Conservation (phyloP, 2,329 filamentous ascomycete species). For the Tolypocladium tundrense region DNA sequence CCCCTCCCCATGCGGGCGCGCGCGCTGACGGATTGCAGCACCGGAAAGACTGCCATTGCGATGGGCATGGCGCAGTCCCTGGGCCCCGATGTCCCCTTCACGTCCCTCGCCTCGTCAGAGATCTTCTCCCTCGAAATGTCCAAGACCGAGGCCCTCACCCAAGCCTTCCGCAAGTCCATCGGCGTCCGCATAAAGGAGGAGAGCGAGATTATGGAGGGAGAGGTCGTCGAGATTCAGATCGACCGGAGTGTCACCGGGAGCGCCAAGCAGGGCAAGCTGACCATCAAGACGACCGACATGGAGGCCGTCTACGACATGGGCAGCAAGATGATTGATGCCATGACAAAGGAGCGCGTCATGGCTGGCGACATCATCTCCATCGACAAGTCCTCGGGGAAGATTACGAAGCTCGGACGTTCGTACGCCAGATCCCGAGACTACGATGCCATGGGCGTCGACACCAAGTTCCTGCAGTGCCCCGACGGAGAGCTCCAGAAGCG, state of each 20-base stretch:
- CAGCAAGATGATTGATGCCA: conserved; percentile 98
- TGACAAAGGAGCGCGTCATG: conserved; percentile 99
- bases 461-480: conserved; percentile 94
- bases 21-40: conserved; percentile 41
- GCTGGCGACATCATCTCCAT: conserved; percentile 97
- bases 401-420: conserved; percentile 90
- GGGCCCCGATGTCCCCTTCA: conserved; percentile 90
- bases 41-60: conserved; percentile 95
- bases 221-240: conserved; percentile 98
- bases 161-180: conserved; percentile 98
- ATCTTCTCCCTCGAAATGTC: conserved; percentile 99
- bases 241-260: conserved; percentile 92
- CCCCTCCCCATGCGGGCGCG: not conserved
- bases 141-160: conserved; percentile 94
- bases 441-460: conserved; percentile 97
- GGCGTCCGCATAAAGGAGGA: conserved; percentile 98
- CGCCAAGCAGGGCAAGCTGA: conserved; percentile 97
- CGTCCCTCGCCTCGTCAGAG: conserved; percentile 87
- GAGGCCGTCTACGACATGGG: conserved; percentile 99
- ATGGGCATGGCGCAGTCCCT: conserved; percentile 98
- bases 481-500: conserved; percentile 96
- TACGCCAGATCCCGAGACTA: conserved; percentile 95
- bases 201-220: conserved; percentile 97
- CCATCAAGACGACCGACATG: conserved; percentile 99
- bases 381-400: conserved; percentile 96